A percentile compares a stretch with the other conserved stretches of the same genome.
These are phyloP conservation scores for Crotalaria pallida DNA, from an alignment of 306 rosid genomes.

Conservation along the genomic window DNA sequence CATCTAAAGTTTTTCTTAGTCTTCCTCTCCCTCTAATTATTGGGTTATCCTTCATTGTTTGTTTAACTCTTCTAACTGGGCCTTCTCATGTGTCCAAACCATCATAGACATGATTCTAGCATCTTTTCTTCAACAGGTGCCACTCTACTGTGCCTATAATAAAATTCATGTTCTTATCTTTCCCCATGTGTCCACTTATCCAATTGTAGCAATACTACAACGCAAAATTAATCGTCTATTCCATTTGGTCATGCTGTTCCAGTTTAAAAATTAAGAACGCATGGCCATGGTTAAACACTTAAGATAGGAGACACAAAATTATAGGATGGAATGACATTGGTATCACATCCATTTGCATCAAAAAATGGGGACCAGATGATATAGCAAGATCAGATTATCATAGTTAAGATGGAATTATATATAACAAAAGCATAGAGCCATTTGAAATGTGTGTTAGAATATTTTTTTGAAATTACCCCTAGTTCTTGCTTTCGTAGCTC, in stretches of 20 bases:
- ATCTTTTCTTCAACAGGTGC: background rate
- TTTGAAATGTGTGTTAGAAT: background rate
- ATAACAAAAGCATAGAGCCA: background rate
- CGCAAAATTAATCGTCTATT: background rate
- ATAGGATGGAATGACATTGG: background rate
- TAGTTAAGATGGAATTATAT: background rate
- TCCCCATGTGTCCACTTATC: background rate
- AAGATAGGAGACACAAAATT: background rate
- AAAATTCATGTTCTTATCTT: too few relatives aligned
- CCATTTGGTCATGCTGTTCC: background rate
- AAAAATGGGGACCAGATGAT: conserved; percentile 10
- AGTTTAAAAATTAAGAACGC: background rate
- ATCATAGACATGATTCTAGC: background rate
- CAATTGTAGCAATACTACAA: background rate
- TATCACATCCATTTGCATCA: background rate
- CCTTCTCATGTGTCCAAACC: background rate
- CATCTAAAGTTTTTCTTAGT: background rate
- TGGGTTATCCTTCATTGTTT: background rate
- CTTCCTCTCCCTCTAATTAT: background rate
- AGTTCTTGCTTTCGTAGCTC: conserved; percentile 69
- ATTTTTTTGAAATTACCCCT: conserved; percentile 49
- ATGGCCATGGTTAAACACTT: background rate
- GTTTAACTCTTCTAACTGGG: background rate
- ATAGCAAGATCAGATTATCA: background rate
- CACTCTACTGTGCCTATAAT: background rate